A percentile compares a stretch with the other conserved stretches of the same genome.
Evolutionary conservation across 2,329 filamentous ascomycete species (phyloP).

Genomic region (Phialocephala sp.): DNA sequence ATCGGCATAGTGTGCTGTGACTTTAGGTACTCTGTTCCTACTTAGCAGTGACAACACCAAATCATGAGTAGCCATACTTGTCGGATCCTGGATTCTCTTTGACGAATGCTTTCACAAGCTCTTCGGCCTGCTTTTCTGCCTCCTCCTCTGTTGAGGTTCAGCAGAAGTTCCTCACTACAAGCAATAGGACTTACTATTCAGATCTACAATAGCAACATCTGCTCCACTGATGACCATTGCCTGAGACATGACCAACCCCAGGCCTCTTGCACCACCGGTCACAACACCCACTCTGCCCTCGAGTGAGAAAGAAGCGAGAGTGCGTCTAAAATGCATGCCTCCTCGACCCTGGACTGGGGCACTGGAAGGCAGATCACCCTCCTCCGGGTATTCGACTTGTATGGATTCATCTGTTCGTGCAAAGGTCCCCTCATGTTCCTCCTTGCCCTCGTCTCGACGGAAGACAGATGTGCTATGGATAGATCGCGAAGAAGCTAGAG

Average conservation of each 20-base stretch:
- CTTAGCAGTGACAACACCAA: not conserved
- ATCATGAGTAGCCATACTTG: constrained; percentile 52
- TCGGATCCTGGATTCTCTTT: constrained; percentile 80
- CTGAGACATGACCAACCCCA: constrained; percentile 92
- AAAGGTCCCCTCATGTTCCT: constrained; percentile 50
- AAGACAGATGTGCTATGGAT: constrained; percentile 34
- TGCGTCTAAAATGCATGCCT: constrained; percentile 83
- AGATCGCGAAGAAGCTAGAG: constrained; percentile 26
- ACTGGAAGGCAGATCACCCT: constrained; percentile 73
- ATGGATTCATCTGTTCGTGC: constrained; percentile 82
- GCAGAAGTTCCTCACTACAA: not conserved
- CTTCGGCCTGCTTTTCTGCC: constrained; percentile 75
- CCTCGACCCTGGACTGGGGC: constrained; percentile 76
- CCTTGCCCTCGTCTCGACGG: constrained; percentile 34
- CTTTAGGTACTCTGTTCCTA: constrained; percentile 67
- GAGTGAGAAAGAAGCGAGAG: constrained; percentile 80
- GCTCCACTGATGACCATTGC: constrained; percentile 87
- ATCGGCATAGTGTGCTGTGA: constrained; percentile 90
- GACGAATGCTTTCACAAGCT: constrained; percentile 76
- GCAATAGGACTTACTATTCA: constrained; percentile 73
- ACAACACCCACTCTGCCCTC: constrained; percentile 83
- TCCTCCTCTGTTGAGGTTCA: constrained; percentile 69
- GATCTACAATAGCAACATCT: constrained; percentile 88
- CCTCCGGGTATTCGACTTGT: constrained; percentile 78
- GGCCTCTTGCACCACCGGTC: constrained; percentile 86